These are phyloP conservation scores for Ascobolus immersus DNA, from an alignment of 495 filamentous ascomycete species.

Conservation along the genomic window DNA sequence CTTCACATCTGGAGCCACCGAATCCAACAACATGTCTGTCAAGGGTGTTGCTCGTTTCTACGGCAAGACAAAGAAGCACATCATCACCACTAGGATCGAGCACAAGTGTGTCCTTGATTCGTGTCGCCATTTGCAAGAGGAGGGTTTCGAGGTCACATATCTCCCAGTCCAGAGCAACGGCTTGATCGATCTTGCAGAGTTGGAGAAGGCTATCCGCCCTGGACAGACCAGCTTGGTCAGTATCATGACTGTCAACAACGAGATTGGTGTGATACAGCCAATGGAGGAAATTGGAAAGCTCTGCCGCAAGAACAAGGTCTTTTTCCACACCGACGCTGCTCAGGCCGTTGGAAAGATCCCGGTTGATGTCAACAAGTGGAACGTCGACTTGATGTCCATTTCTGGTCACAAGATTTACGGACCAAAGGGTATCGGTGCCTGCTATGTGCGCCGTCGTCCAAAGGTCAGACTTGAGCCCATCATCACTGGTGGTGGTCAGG, in stretches of 20 bases:
- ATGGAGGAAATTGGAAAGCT: conserved; percentile 79
- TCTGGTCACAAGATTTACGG: conserved; percentile 99
- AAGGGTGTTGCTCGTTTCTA: conserved; percentile 95
- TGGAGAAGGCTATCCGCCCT: conserved; percentile 75
- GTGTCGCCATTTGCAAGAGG: conserved; percentile 85
- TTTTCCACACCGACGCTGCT: conserved; percentile 95
- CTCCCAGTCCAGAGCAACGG: conserved; percentile 69
- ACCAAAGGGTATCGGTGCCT: conserved; percentile 88
- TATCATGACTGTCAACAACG: conserved; percentile 98
- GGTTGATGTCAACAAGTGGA: conserved; percentile 85
- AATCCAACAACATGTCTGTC: conserved; percentile 99
- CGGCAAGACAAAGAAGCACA: conserved; percentile 90
- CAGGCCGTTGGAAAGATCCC: conserved; percentile 96
- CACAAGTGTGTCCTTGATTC: conserved; percentile 98
- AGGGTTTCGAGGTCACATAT: conserved; percentile 89
- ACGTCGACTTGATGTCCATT: conserved; percentile 93
- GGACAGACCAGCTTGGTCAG: conserved; percentile 81
- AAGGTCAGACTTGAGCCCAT: conserved; percentile 85
- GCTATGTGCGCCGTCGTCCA: conserved; percentile 75
- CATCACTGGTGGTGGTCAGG: conserved; percentile 88
- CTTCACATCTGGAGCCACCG: conserved; percentile 90
- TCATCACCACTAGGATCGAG: conserved; percentile 90
- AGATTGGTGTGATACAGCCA: conserved; percentile 94
- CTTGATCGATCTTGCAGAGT: conserved; percentile 54
- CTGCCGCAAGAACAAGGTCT: conserved; percentile 74